Evolutionary conservation across 129 eudicot genomes (phyloP).

Genomic region (Pittosporum tobira): DNA sequence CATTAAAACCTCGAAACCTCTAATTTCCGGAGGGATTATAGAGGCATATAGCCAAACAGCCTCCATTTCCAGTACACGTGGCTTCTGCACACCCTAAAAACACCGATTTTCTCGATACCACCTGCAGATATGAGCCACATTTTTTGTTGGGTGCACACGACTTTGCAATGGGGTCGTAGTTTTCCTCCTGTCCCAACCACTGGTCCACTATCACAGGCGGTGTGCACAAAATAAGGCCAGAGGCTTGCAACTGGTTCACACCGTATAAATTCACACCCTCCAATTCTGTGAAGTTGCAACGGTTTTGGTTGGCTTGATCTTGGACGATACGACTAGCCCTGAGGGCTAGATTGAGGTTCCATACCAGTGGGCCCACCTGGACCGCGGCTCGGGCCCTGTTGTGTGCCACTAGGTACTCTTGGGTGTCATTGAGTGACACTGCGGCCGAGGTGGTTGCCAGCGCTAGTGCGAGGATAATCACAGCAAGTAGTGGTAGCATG

Average conservation of each 20-base stretch:
- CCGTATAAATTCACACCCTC: neutral
- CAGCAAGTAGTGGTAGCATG: neutral
- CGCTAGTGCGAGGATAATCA: neutral
- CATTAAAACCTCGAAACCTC: neutral
- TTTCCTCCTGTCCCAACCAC: neutral
- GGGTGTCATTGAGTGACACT: neutral
- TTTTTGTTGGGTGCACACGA: neutral
- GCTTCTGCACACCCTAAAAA: constrained; percentile 11
- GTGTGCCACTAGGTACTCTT: neutral
- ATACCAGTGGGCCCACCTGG: neutral
- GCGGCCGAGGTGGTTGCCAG: neutral
- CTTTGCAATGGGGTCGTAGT: neutral
- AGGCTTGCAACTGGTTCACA: neutral
- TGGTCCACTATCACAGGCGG: neutral
- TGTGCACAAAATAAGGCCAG: neutral
- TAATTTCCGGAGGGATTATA: constrained; percentile 7
- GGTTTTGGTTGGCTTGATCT: constrained; percentile 3
- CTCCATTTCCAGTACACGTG: neutral
- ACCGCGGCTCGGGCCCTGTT: neutral
- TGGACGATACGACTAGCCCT: neutral
- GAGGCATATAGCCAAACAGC: constrained; percentile 7
- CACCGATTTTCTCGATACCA: neutral
- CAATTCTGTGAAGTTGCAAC: neutral
- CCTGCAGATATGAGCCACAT: constrained; percentile 1
- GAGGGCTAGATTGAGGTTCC: constrained; percentile 2